phyloP scores from a whole-genome alignment of 352 stramenopile genomes.

The Phytophthora syringae region DNA sequence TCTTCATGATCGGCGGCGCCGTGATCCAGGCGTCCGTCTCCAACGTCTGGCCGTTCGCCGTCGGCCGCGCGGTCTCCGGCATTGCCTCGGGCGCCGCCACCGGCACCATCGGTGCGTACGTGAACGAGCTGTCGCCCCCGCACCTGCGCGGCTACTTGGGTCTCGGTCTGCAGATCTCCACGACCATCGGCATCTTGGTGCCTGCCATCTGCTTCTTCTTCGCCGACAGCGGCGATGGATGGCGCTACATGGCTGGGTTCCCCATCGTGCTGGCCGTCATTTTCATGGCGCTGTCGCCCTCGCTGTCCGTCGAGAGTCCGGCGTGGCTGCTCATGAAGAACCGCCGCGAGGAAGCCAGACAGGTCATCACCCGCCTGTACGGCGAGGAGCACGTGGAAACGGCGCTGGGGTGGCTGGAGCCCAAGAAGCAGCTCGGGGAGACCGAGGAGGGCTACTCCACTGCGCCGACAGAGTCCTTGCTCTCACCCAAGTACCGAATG shows the following conservation, averaged over 20 bases:
- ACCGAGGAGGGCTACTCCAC: neutral
- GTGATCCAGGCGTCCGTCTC: slow-evolving; percentile 7
- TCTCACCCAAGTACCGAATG: slow-evolving; percentile 14
- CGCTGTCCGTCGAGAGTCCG: slow-evolving; percentile 46
- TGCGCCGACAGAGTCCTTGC: neutral
- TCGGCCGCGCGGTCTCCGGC: neutral
- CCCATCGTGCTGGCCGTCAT: slow-evolving; percentile 43
- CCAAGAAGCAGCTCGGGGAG: slow-evolving; percentile 3
- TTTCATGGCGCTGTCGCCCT: slow-evolving; percentile 39
- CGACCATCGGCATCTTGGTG: slow-evolving; percentile 7
- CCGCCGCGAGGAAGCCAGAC: slow-evolving; percentile 7
- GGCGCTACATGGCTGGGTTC: slow-evolving; percentile 52
- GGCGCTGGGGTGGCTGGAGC: slow-evolving; percentile 11
- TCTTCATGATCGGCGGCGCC: slow-evolving; percentile 46
- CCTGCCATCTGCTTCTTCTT: slow-evolving; percentile 9
- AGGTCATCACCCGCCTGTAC: slow-evolving; percentile 21
- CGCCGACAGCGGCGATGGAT: slow-evolving; percentile 38
- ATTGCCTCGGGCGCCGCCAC: slow-evolving; percentile 7
- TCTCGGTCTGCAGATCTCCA: slow-evolving; percentile 8
- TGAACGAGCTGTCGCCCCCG: no score
- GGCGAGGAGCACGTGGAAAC: slow-evolving; percentile 19
- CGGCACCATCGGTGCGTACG: slow-evolving; percentile 6
- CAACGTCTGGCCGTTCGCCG: slow-evolving; percentile 5
- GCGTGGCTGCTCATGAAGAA: no score
- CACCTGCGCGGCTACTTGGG: slow-evolving; percentile 5